Conservation (phyloP, 139 green algal genomes). For the Closterium sp. region DNA sequence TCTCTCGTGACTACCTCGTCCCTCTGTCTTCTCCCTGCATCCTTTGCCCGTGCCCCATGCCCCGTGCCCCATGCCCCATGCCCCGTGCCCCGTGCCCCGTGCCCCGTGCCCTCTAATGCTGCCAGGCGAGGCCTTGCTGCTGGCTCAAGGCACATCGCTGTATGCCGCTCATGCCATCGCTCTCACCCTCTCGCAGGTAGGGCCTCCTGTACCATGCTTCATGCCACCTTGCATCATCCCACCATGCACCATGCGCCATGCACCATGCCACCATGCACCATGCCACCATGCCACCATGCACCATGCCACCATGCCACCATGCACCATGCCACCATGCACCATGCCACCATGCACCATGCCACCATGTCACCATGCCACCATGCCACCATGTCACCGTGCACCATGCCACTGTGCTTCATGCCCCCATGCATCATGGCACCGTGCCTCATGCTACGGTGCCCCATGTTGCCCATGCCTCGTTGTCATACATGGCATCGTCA, state of each 20-base stretch:
- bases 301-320: not conserved
- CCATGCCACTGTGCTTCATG: too few species aligned
- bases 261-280: not conserved
- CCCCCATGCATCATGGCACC: too few species aligned
- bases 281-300: not conserved
- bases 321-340: not conserved
- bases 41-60: too few species aligned
- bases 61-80: too few species aligned
- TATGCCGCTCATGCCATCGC: not conserved
- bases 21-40: too few species aligned
- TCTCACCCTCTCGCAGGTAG: not conserved
- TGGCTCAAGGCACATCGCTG: not conserved
- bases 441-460: too few species aligned
- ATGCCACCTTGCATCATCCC: not conserved
- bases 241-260: not conserved
- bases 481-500: too few species aligned
- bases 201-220: not conserved
- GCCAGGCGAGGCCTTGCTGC: not conserved
- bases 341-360: too few species aligned
- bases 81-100: not conserved
- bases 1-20: too few species aligned
- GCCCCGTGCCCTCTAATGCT: not conserved
- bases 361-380: too few species aligned
- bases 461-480: too few species aligned
- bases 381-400: too few species aligned